Evolutionary conservation across 371 early-diverging fungal genomes (phyloP).

Genomic region (Mortierella polycephala): DNA sequence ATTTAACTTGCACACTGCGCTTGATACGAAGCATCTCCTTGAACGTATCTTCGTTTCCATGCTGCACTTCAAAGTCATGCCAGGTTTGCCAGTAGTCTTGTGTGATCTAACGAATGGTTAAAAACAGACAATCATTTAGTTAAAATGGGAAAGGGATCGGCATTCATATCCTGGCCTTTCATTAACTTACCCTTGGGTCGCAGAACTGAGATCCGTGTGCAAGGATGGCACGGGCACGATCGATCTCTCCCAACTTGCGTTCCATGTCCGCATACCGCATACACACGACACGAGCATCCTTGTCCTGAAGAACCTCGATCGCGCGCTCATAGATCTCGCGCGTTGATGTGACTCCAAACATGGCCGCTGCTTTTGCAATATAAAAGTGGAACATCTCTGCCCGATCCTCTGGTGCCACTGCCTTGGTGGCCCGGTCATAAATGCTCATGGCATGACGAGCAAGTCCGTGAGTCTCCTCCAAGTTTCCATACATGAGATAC

Average conservation of each 20-base stretch:
- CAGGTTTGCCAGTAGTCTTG: constrained; percentile 89
- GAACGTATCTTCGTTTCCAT: constrained; percentile 98
- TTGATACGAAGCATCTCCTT: constrained; percentile 97
- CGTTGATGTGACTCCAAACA: constrained; percentile 88
- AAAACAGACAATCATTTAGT: background rate
- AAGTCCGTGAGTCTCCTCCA: constrained; percentile 95
- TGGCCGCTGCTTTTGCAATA: constrained; percentile 87
- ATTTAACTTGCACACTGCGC: constrained; percentile 86
- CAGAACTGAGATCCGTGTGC: constrained; percentile 90
- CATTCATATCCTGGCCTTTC: background rate
- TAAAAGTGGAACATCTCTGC: constrained; percentile 89
- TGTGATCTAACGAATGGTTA: constrained; percentile 57
- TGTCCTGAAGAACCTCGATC: constrained; percentile 87
- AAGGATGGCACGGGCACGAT: constrained; percentile 94
- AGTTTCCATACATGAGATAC: constrained; percentile 91
- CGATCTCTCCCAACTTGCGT: constrained; percentile 92
- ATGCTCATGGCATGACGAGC: constrained; percentile 93
- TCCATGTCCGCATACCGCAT: constrained; percentile 90
- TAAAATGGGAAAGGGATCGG: background rate
- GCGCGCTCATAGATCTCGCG: constrained; percentile 94
- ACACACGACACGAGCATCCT: constrained; percentile 81
- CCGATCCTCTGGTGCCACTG: constrained; percentile 80
- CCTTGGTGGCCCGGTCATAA: constrained; percentile 90
- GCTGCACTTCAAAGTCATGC: constrained; percentile 97
- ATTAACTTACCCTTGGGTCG: constrained; percentile 77